Percentiles rank a stretch among this genome's conserved stretches.
Evolutionary conservation across 2,329 filamentous ascomycete species (phyloP).

Genomic region (Pseudopyricularia javanii): DNA sequence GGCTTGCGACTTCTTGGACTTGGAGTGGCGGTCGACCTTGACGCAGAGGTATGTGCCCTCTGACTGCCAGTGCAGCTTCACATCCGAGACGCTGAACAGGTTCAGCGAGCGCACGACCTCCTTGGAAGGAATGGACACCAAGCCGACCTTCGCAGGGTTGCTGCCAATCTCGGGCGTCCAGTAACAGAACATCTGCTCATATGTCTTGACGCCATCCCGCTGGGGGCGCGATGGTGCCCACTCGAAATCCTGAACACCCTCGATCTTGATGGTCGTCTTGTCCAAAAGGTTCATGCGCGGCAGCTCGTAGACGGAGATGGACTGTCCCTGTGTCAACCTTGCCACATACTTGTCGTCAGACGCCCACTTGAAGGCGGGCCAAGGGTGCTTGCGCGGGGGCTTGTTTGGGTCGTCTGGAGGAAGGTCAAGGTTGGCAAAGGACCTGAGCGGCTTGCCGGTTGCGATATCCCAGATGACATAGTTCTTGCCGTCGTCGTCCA

Average conservation of each 20-base stretch:
- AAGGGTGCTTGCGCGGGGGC: constrained; percentile 73
- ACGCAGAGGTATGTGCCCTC: constrained; percentile 90
- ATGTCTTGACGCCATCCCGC: constrained; percentile 75
- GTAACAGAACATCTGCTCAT: constrained; percentile 95
- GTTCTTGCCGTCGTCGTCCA: constrained; percentile 97
- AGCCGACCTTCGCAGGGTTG: constrained; percentile 90
- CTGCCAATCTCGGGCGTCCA: constrained; percentile 98
- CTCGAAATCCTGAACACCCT: constrained; percentile 94
- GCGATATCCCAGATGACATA: constrained; percentile 98
- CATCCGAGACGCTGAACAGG: constrained; percentile 94
- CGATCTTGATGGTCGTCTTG: constrained; percentile 89
- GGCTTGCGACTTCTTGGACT: constrained; percentile 95
- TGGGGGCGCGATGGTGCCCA: constrained; percentile 80
- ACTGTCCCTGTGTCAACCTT: constrained; percentile 73
- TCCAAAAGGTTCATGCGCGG: constrained; percentile 81
- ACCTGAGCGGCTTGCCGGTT: constrained; percentile 78
- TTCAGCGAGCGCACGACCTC: constrained; percentile 90
- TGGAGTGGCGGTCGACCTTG: constrained; percentile 97
- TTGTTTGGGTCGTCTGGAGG: constrained; percentile 54
- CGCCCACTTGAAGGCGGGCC: constrained; percentile 99
- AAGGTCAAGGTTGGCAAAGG: constrained; percentile 81
- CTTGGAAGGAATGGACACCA: constrained; percentile 95
- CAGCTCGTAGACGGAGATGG: constrained; percentile 92
- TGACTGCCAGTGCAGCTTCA: constrained; percentile 98
- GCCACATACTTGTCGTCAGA: constrained; percentile 95